Percentiles rank a stretch among this genome's conserved stretches.
Evolutionary conservation across 179 eudicot genomes (phyloP).

Genomic region (Corrigiola litoralis): DNA sequence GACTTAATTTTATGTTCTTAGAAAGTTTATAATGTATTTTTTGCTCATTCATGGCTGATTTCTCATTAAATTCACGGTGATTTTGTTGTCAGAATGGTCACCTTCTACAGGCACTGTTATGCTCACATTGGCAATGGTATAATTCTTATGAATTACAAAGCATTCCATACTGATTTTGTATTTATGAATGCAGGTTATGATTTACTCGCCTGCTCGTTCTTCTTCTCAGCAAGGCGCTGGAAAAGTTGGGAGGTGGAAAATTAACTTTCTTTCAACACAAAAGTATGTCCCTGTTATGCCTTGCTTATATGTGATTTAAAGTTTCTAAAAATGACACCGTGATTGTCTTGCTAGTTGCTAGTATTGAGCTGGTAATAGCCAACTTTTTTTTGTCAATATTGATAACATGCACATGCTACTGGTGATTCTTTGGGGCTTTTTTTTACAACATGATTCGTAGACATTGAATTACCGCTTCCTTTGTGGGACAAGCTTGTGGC

Average conservation of each 20-base stretch:
- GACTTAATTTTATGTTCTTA: background rate
- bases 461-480: background rate
- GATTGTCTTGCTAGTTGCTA: too few species aligned
- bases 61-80: background rate
- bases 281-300: constrained; percentile 37
- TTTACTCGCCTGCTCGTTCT: constrained; percentile 62
- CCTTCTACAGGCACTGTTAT: too few species aligned
- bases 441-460: background rate
- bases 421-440: too few species aligned
- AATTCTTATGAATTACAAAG: too few species aligned
- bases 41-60: background rate
- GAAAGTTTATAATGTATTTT: too few species aligned
- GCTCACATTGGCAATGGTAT: too few species aligned
- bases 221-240: constrained; percentile 78
- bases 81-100: too few species aligned
- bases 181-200: constrained; percentile 44
- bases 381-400: background rate
- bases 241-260: constrained; percentile 70
- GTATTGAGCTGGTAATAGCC: background rate
- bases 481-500: too few species aligned
- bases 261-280: constrained; percentile 67
- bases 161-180: background rate
- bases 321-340: too few species aligned
- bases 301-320: background rate
- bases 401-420: background rate